Conservation (phyloP, 495 filamentous ascomycete genomes). For the Trichoderma asperelloides region DNA sequence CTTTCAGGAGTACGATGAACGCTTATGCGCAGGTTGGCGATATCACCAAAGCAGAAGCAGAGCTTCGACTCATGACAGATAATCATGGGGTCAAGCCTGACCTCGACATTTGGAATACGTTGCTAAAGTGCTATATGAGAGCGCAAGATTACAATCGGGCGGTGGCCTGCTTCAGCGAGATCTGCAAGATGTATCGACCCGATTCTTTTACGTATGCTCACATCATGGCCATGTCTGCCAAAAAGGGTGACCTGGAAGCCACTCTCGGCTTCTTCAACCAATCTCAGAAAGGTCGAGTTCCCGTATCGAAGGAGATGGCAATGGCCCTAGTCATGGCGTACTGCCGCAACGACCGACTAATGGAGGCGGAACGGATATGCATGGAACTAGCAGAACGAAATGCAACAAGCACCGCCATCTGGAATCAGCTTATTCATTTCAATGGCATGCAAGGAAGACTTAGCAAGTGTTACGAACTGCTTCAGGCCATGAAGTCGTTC, state of each 20-base stretch:
- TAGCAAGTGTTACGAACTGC: conserved; percentile 47
- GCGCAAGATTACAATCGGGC: conserved; percentile 56
- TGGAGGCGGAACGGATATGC: conserved; percentile 54
- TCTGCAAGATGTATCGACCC: conserved; percentile 41
- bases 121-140: conserved; percentile 62
- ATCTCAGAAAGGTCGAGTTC: conserved; percentile 35
- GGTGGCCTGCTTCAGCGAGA: conserved; percentile 46
- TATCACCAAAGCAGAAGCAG: conserved; percentile 50
- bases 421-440: conserved; percentile 66
- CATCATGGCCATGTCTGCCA: conserved; percentile 61
- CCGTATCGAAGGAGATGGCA: conserved; percentile 24
- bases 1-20: conserved; percentile 44
- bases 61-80: conserved; percentile 41
- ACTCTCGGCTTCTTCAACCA: conserved; percentile 52
- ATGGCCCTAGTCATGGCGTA: conserved; percentile 57
- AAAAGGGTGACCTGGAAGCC: conserved; percentile 65
- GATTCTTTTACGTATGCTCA: conserved; percentile 57
- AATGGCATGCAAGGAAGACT: conserved; percentile 60
- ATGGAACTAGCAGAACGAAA: conserved; percentile 7
- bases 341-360: conserved; percentile 50
- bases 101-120: conserved; percentile 59
- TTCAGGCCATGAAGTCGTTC: conserved; percentile 51
- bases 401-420: conserved; percentile 33
- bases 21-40: conserved; percentile 60
- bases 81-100: conserved; percentile 39